Conservation (phyloP, 257 asterid genomes). For the Coffea canephora region DNA sequence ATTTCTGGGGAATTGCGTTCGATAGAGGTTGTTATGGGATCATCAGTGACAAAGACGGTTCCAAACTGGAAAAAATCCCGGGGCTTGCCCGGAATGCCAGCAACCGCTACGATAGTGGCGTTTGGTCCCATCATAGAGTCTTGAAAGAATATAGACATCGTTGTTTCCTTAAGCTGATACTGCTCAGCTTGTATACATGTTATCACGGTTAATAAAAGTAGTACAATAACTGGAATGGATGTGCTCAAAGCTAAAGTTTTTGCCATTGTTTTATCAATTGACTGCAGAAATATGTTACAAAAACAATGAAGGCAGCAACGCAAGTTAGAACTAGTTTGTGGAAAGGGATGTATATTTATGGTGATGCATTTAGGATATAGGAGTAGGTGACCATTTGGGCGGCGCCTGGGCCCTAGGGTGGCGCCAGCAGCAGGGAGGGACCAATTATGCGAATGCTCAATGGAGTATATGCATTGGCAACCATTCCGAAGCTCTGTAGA, state of each 20-base stretch:
- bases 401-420: no score
- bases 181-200: neutral
- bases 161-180: neutral
- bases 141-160: neutral
- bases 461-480: no score
- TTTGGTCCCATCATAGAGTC: neutral
- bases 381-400: no score
- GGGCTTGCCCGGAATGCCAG: neutral
- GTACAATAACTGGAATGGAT: neutral
- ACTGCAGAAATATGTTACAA: neutral
- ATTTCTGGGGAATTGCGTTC: neutral
- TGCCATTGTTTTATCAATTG: neutral
- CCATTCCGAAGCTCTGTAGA: no score
- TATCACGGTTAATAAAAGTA: neutral
- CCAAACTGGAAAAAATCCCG: neutral
- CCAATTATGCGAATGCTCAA: no score
- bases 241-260: neutral
- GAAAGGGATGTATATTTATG: neutral
- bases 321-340: neutral
- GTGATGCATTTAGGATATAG: neutral
- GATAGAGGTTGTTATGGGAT: neutral
- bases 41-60: slow-evolving; percentile 1
- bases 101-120: neutral
- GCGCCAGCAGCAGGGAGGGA: no score
- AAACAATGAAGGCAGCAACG: no score